phyloP scores from a whole-genome alignment of 2,329 filamentous ascomycete species.

The Aaosphaeria arxii region DNA sequence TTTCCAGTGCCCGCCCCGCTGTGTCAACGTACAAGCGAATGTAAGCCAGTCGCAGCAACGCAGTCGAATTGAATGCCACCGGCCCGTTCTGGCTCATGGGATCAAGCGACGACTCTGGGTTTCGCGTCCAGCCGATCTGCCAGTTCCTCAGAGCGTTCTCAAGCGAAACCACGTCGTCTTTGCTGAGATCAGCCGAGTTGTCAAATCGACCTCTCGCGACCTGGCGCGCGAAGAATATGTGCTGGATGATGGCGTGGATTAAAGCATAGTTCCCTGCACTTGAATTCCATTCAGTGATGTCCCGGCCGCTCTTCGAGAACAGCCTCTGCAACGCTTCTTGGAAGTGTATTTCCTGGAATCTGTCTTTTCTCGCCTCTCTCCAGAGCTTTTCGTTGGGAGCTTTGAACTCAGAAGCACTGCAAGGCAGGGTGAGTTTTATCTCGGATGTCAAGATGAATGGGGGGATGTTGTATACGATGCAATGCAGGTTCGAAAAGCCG shows the following conservation, averaged over 20 bases:
- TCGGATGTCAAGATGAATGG: slow-evolving; percentile 57
- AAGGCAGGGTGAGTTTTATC: slow-evolving; percentile 54
- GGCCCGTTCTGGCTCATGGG: slow-evolving; percentile 57
- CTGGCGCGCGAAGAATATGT: slow-evolving; percentile 68
- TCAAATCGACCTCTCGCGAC: slow-evolving; percentile 32
- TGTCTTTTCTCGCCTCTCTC: slow-evolving; percentile 35
- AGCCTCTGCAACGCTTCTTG: slow-evolving; percentile 32
- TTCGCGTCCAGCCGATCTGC: slow-evolving; percentile 40
- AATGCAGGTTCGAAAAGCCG: slow-evolving; percentile 59
- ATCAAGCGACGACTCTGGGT: slow-evolving; percentile 42
- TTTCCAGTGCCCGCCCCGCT: slow-evolving; percentile 62
- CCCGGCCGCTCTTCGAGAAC: slow-evolving; percentile 29
- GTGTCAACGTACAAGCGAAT: slow-evolving; percentile 66
- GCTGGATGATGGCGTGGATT: slow-evolving; percentile 69
- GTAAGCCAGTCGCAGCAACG: slow-evolving; percentile 58
- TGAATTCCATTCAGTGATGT: slow-evolving; percentile 29
- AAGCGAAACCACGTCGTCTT: slow-evolving; percentile 40
- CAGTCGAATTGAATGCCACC: slow-evolving; percentile 65
- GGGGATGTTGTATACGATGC: slow-evolving; percentile 61
- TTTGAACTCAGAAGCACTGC: slow-evolving; percentile 55
- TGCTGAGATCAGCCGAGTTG: slow-evolving; percentile 26
- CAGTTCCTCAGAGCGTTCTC: slow-evolving; percentile 44
- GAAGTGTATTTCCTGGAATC: slow-evolving; percentile 23
- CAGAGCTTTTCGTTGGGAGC: slow-evolving; percentile 51
- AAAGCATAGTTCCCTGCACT: slow-evolving; percentile 64